Percentiles rank a stretch among this genome's conserved stretches.
Conservation (phyloP, 1,284 basidiomycete genomes). For the Peniophora sp. region DNA sequence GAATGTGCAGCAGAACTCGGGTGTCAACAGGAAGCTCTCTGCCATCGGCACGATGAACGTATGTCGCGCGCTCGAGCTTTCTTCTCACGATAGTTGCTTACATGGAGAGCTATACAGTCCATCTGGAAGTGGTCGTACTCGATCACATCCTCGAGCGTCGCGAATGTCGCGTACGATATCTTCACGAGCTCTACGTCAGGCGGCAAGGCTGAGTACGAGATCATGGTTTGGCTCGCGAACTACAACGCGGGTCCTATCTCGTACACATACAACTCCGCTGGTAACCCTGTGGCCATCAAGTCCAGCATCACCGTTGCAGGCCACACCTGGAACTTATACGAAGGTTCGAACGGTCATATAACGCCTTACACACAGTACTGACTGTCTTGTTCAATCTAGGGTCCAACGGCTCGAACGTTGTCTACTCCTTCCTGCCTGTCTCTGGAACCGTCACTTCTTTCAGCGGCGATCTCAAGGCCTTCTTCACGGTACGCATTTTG, state of each 20-base stretch:
- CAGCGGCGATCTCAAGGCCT: conserved; percentile 44
- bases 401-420: conserved; percentile 49
- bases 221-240: conserved; percentile 65
- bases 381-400: too few relatives aligned
- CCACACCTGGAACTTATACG: conserved; percentile 32
- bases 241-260: conserved; percentile 53
- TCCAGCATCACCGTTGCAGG: conserved; percentile 39
- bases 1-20: conserved; percentile 44
- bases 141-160: conserved; percentile 26
- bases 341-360: conserved; percentile 12
- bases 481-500: conserved; percentile 36
- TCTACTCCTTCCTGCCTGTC: conserved; percentile 55
- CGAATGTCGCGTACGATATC: conserved; percentile 54
- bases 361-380: too few relatives aligned
- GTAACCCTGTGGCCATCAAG: conserved; percentile 39
- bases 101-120: conserved; percentile 22
- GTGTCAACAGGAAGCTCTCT: conserved; percentile 46
- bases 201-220: conserved; percentile 47
- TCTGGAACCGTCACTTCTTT: conserved; percentile 40
- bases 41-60: conserved; percentile 50
- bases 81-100: not conserved
- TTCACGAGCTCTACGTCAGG: conserved; percentile 48
- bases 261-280: conserved; percentile 33
- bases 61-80: conserved; percentile 12
- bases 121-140: conserved; percentile 35